A percentile compares a stretch with the other conserved stretches of the same genome.
These are phyloP conservation scores for Xylaria cubensis DNA, from an alignment of 495 filamentous ascomycete genomes.

Conservation along the genomic window DNA sequence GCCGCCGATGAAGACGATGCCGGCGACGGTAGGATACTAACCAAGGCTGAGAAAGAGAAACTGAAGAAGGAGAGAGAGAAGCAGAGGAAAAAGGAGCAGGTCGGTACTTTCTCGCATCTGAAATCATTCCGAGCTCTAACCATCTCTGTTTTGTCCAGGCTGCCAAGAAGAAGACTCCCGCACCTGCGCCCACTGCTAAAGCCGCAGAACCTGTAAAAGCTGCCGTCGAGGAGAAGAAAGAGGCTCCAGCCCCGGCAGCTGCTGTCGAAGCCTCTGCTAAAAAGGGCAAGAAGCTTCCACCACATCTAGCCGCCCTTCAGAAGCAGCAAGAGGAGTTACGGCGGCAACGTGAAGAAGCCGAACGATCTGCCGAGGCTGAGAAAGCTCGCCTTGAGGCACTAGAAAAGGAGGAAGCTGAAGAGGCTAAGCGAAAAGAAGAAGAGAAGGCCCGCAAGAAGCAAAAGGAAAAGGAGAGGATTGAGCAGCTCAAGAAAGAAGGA, in stretches of 20 bases:
- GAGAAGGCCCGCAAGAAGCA: conserved; percentile 87
- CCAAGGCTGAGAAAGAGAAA: conserved; percentile 96
- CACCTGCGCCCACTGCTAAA: conserved; percentile 56
- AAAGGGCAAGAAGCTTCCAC: conserved; percentile 91
- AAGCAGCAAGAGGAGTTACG: conserved; percentile 88
- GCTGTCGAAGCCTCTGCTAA: conserved; percentile 58
- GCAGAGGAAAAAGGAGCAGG: conserved; percentile 91
- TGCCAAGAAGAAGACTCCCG: conserved; percentile 70
- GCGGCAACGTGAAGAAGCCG: conserved; percentile 77
- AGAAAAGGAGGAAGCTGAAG: conserved; percentile 64
- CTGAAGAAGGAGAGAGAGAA: conserved; percentile 95
- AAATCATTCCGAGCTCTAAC: conserved; percentile 33
- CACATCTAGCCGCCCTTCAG: conserved; percentile 81
- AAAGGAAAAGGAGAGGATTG: conserved; percentile 93
- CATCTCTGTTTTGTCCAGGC: conserved; percentile 49
- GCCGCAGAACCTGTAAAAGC: conserved; percentile 55
- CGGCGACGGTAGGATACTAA: conserved; percentile 74
- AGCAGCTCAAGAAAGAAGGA: conserved; percentile 93
- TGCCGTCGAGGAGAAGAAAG: conserved; percentile 55
- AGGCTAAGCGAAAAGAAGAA: conserved; percentile 61
- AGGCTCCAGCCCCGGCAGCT: conserved; percentile 48
- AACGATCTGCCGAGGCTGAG: conserved; percentile 71
- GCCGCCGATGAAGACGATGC: conserved; percentile 62
- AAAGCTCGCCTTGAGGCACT: conserved; percentile 74
- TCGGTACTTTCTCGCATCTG: conserved; percentile 42